Evolutionary conservation across 2,329 filamentous ascomycete genomes (phyloP).

Genomic region (Pyrenochaeta sp.): DNA sequence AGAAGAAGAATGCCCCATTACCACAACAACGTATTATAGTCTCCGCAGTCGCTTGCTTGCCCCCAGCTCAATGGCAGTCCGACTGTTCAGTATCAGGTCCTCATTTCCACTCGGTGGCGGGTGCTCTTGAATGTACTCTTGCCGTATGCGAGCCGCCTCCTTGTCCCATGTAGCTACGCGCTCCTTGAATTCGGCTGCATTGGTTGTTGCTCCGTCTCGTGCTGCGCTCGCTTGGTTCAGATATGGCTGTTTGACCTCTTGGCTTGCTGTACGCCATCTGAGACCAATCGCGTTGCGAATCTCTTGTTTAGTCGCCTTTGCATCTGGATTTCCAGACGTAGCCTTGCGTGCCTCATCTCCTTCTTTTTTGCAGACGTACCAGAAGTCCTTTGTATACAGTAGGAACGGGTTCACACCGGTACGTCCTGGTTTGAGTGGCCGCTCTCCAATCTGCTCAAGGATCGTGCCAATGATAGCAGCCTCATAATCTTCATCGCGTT

Average conservation of each 20-base stretch:
- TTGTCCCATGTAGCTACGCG: conserved; percentile 75
- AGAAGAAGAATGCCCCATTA: not conserved
- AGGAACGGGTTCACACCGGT: conserved; percentile 85
- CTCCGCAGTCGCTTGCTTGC: conserved; percentile 44
- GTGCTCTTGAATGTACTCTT: conserved; percentile 51
- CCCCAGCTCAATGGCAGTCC: conserved; percentile 49
- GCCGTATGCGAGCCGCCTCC: conserved; percentile 61
- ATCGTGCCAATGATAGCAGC: conserved; percentile 65
- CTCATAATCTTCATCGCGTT: conserved; percentile 59
- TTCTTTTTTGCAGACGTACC: conserved; percentile 67
- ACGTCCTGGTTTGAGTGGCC: conserved; percentile 75
- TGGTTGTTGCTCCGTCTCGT: conserved; percentile 69
- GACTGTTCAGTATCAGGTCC: conserved; percentile 40
- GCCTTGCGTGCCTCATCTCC: conserved; percentile 72
- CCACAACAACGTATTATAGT: conserved; percentile 20
- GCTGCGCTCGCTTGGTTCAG: conserved; percentile 75
- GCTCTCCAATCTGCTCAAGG: conserved; percentile 71
- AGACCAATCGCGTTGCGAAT: conserved; percentile 85
- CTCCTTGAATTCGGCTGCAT: conserved; percentile 66
- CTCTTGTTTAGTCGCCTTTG: conserved; percentile 73
- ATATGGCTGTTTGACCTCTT: conserved; percentile 78
- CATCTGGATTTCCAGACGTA: conserved; percentile 69
- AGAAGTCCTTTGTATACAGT: conserved; percentile 81
- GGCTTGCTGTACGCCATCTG: conserved; percentile 83
- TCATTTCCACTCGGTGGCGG: conserved; percentile 41